phyloP scores from a whole-genome alignment of 257 asterid genomes.

The Euphrasia confusa region DNA sequence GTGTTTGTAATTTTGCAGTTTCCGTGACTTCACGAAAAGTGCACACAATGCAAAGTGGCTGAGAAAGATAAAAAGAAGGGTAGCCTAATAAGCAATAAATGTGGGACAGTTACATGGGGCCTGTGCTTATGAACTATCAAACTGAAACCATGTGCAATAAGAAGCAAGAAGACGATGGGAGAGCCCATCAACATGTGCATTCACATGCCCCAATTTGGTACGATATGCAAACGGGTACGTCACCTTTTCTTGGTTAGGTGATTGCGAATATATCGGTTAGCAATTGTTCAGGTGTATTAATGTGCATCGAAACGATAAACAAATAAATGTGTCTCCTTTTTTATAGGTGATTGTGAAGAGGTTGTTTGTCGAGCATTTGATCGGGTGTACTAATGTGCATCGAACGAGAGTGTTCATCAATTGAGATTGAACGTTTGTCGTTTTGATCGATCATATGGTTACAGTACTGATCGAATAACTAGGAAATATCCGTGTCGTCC shows the following conservation, averaged over 20 bases:
- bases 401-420: too few relatives aligned
- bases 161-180: constrained; percentile 29
- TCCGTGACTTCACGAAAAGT: neutral
- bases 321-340: neutral
- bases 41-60: neutral
- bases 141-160: constrained; percentile 31
- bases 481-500: too few relatives aligned
- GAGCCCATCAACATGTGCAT: constrained; percentile 39
- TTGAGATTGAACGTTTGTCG: too few relatives aligned
- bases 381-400: neutral
- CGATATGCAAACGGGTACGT: neutral
- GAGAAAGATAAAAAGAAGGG: neutral
- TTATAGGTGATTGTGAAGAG: neutral
- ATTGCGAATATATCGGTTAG: neutral
- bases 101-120: neutral
- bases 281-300: neutral
- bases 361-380: neutral
- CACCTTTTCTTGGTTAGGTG: neutral
- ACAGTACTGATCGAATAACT: too few relatives aligned
- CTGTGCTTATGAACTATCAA: neutral
- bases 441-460: too few relatives aligned
- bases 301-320: neutral
- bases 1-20: neutral
- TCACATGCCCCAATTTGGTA: constrained; percentile 33
- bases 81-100: neutral